phyloP scores from a whole-genome alignment of 192 early-diverging fungal genomes.

The Backusella tuberculispora region DNA sequence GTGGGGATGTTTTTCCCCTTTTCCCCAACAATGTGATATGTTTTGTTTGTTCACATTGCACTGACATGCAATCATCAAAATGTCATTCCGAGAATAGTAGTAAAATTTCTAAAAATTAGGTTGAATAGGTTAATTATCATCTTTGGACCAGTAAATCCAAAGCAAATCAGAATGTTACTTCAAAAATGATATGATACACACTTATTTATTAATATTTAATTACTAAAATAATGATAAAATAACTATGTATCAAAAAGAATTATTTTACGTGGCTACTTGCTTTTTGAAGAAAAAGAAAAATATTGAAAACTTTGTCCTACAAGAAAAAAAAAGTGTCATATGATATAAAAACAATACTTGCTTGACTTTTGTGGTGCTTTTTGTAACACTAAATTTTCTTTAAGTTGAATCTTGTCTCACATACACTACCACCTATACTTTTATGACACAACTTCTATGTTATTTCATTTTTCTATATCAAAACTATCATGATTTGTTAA shows the following conservation, averaged over 20 bases:
- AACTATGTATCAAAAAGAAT: background rate
- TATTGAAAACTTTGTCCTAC: background rate
- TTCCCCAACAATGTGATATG: constrained; percentile 11
- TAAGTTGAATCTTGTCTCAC: background rate
- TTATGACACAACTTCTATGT: background rate
- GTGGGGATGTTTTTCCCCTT: background rate
- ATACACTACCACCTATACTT: background rate
- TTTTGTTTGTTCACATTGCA: constrained; percentile 14
- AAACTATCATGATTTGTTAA: background rate
- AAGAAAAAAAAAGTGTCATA: constrained; percentile 9
- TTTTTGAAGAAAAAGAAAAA: constrained; percentile 3
- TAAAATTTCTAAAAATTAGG: background rate
- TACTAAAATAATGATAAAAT: background rate
- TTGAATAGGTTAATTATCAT: background rate
- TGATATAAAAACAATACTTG: constrained; percentile 5
- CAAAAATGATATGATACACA: background rate
- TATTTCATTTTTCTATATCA: background rate
- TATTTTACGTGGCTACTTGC: background rate
- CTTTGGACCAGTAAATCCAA: background rate
- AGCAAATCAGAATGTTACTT: background rate
- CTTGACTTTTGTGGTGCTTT: constrained; percentile 1
- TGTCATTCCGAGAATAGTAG: constrained; percentile 14
- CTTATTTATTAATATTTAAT: background rate
- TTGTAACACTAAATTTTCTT: background rate
- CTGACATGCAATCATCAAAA: constrained; percentile 10